These are phyloP conservation scores for Magnusiomyces fungicola DNA, from an alignment of 1,139 yeast genomes.

Conservation along the genomic window DNA sequence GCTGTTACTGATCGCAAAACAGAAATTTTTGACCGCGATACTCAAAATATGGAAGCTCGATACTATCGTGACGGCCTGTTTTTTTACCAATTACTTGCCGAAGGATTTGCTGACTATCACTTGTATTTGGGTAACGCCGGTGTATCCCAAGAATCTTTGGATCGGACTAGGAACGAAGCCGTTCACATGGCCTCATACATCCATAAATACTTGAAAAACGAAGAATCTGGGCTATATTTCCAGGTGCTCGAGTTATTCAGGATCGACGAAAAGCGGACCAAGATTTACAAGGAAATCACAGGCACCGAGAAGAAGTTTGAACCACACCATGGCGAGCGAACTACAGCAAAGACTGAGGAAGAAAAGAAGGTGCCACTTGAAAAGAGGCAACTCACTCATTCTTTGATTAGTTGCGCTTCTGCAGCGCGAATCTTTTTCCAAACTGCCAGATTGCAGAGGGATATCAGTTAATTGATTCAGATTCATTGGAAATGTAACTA, in stretches of 20 bases:
- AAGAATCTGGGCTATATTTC: conserved; percentile 52
- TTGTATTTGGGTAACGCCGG: conserved; percentile 44
- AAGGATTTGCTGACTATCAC: conserved; percentile 63
- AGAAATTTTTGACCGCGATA: conserved; percentile 60
- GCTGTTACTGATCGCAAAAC: conserved; percentile 52
- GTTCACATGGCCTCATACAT: conserved; percentile 28
- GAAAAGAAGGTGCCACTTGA: conserved; percentile 33
- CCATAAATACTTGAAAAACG: conserved; percentile 50
- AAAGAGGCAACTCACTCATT: conserved; percentile 41
- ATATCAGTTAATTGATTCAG: too few relatives aligned
- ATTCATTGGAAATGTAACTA: too few relatives aligned
- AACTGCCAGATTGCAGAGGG: conserved; percentile 46
- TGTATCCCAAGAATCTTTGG: conserved; percentile 22
- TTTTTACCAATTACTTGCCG: conserved; percentile 57
- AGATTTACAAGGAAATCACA: conserved; percentile 47
- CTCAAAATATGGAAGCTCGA: conserved; percentile 43
- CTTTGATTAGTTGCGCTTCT: conserved; percentile 57
- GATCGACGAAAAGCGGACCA: conserved; percentile 46
- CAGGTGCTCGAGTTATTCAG: conserved; percentile 56
- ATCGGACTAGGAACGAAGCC: conserved; percentile 23
- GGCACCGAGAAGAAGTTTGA: conserved; percentile 50
- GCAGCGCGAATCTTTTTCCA: conserved; percentile 67
- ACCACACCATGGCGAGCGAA: conserved; percentile 46
- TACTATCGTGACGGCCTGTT: conserved; percentile 61
- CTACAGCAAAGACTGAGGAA: conserved; percentile 21